Evolutionary conservation across 1,284 basidiomycete species (phyloP), one percentile per base, ranked within the genome.

Genomic region (Sporisorium graminicola): DNA sequence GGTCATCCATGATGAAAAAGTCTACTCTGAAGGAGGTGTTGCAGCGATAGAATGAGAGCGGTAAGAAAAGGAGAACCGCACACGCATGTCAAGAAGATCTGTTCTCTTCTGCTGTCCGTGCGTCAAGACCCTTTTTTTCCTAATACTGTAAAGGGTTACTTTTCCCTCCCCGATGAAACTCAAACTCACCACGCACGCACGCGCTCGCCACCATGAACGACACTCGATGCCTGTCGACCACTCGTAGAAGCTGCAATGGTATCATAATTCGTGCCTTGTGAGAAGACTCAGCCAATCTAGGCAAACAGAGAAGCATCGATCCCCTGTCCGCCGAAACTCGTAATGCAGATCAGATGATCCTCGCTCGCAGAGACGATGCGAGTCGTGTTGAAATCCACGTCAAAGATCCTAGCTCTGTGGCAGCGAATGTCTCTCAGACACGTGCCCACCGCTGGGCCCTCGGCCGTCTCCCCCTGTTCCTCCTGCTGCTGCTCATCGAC

Each of bases 281-380:
- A 31, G 29, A 31, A 31, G 29, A 5, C 5, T 12, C 13, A 50
- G 16, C 16, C 35, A 10, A 40, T 16, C 29, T 62, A 78, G 0
- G 61, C 69, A 59, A 80, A 80, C 20, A 80, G 59, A 18, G 57
- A 58, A 31, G 66, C 50, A 53, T 79, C 65, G 29, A 74, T 69
- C 20, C 71, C 74, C 22, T 65, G 57, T 18, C 64, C 65, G 1
- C 67, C 78, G 53, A 80, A 81, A 35, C 61, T 55, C 22, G 53
- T 69, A 40, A 81, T 69, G 55, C 75, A 80, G 35, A 81, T 74
- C 42, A 58, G 18, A 44, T 77, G 58, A 51, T 78, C 78, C 42
- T 80, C 73, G 49, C 76, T 74, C n/a, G 78, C 76, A 24, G 71
- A 76, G 24, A 81, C 57, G 54, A 81, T 74, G 33, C 75, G 57